Base-by-base conservation (phyloP, 2,329 filamentous ascomycete genomes). In the Epicoccum nigrum region DNA sequence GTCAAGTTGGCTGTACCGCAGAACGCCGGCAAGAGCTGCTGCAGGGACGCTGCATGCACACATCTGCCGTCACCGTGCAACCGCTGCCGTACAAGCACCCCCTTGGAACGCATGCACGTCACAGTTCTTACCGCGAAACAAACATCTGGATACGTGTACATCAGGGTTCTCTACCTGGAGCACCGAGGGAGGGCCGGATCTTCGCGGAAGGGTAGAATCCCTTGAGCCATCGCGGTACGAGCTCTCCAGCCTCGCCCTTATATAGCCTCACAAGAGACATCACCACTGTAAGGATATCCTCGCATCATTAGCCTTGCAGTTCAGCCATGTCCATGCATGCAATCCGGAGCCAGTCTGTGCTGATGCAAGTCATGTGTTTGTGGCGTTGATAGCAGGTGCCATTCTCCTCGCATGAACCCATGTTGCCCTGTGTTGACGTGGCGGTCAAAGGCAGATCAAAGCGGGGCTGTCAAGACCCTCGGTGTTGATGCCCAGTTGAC, bases 391-490 rank as follows among this genome's bases (percentile, higher is more conserved):
- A 33, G 42, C 23, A 20, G 8, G 7, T 43, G 30, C 32, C 21
- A 27, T 32, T 30, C 7, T 21, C 42, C 12, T 27, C n/a, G 30
- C 37, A 28, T 32, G 38, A 35, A 28, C 45, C 31, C 37, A 41
- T 41, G 37, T 41, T 48, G 31, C 23, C 5, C 45, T 31, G 37
- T 41, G 45, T 41, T 5, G 16, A 48, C 20, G 37, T 35, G 45
- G 45, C 45, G 45, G 45, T 35, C 37, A 42, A 48, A 28, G 19
- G 7, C 21, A 21, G 30, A 41, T 30, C 23, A 25, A 25, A 9
- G 23, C 23, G 23, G 23, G 23, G 23, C 23, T 9, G 6, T 25
- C 6, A 7, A 25, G 23, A 25, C 23, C 23, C 23, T 25, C 23
- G 23, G 6, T 25, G 23, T 25, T 9, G n/a, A n/a, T n/a, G n/a